Evolutionary conservation across 2,329 filamentous ascomycete species (phyloP).

Genomic region (Drechslerella coelobrocha): DNA sequence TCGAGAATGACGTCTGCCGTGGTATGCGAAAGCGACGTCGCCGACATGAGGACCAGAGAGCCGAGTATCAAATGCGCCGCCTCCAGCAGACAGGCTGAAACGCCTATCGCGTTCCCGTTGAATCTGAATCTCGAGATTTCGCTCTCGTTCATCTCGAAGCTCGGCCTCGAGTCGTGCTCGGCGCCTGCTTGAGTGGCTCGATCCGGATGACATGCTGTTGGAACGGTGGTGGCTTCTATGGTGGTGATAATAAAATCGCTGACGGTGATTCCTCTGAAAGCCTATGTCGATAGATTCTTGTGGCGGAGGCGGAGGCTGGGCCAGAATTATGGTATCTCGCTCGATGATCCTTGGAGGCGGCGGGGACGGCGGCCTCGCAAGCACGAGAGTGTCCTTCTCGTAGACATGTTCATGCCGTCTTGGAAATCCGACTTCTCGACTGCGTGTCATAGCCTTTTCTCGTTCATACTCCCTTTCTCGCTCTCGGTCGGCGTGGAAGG

Average conservation of each 20-base stretch:
- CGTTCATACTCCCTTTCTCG: slow-evolving; percentile 44
- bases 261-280: slow-evolving; percentile 43
- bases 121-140: slow-evolving; percentile 46
- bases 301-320: slow-evolving; percentile 34
- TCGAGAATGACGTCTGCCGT: slow-evolving; percentile 36
- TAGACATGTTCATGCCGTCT: slow-evolving; percentile 47
- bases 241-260: slow-evolving; percentile 46
- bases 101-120: slow-evolving; percentile 45
- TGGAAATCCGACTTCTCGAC: slow-evolving; percentile 25
- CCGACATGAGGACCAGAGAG: slow-evolving; percentile 45
- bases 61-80: slow-evolving; percentile 32
- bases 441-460: slow-evolving; percentile 30
- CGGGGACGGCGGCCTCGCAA: slow-evolving; percentile 41
- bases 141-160: slow-evolving; percentile 45
- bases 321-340: slow-evolving; percentile 48
- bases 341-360: slow-evolving; percentile 47
- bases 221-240: slow-evolving; percentile 45
- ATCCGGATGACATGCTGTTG: slow-evolving; percentile 40
- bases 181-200: slow-evolving; percentile 41
- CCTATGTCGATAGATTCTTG: slow-evolving; percentile 31
- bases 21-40: slow-evolving; percentile 36
- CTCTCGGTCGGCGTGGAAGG: slow-evolving; percentile 46
- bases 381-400: slow-evolving; percentile 47
- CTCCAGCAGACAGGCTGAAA: slow-evolving; percentile 46
- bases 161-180: slow-evolving; percentile 33